Base-by-base conservation (phyloP, 768 basidiomycete species). In the Leucosporidium creatinivorum region DNA sequence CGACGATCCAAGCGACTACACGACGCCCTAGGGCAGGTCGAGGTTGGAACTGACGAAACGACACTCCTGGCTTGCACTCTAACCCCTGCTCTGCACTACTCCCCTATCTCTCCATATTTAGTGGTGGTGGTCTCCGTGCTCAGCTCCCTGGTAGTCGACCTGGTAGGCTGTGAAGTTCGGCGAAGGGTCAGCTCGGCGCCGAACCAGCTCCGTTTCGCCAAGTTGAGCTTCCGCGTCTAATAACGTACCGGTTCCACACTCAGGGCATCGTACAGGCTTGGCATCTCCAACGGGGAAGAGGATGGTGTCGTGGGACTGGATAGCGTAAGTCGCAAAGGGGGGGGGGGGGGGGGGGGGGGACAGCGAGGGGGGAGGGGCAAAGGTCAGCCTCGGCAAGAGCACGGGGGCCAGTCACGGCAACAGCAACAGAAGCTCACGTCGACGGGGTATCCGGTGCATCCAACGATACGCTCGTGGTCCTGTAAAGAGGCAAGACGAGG, bases 401-500 rank as follows among this genome's bases (percentile, higher is more conserved):
- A 10, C 4, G 33, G 10, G 10, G 33, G 10, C 33, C 33, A 33
- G 33, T 4, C 4, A 5, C 33, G 33, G 33, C 10, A 5, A 10
- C 4, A 33, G 33, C 10, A 10, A 33, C 4, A 33, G 4, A 33
- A 33, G 33, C 33, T 33, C 33, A 33, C 33, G 80, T 98, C 94
- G 55, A 89, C 90, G 15, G 94, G 94, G 76, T 84, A 86, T 61
- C 94, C 94, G 51, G 94, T 93, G 83, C 93, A 98, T 56, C 94
- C 94, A 77, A 98, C 81, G 64, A 90, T 84, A 68, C 94, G 91
- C 70, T 87, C 55, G 31, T 58, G 49, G 70, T 68, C 62, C 61
- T 63, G 66, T 10, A 17, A 25, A n/a, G 54, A 19, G 10, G 26
- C 23, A n/a, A 12, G 51, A 26, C 19, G 51, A 52, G 51, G 25